Evolutionary conservation across 2,329 filamentous ascomycete genomes (phyloP).

Genomic region (Colletotrichum sp.): DNA sequence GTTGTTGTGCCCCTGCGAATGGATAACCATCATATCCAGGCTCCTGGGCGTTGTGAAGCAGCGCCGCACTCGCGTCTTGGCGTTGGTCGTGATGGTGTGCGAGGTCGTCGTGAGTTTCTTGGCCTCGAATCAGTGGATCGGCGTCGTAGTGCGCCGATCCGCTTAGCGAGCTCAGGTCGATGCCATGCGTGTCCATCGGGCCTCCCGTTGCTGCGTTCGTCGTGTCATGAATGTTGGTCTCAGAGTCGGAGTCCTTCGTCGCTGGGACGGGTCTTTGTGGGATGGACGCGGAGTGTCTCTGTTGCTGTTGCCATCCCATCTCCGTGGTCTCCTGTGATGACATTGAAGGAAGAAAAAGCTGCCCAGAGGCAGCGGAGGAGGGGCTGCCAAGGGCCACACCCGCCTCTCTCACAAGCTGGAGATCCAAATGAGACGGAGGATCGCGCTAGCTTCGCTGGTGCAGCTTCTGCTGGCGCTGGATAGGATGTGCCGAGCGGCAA

Average conservation of each 20-base stretch:
- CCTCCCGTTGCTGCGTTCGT: not conserved
- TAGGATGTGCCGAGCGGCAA: not conserved
- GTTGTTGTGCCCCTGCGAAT: not conserved
- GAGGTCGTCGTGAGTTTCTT: not conserved
- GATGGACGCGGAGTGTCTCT: not conserved
- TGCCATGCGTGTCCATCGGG: constrained; percentile 15
- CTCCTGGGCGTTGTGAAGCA: constrained; percentile 8
- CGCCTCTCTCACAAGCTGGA: not conserved
- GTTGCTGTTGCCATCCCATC: not conserved
- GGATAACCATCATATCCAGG: not conserved
- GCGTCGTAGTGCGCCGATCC: constrained; percentile 9
- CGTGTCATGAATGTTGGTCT: not conserved
- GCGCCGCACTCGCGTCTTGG: constrained; percentile 1
- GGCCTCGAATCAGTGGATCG: not conserved
- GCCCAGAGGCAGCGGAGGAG: not conserved
- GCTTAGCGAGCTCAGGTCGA: constrained; percentile 15
- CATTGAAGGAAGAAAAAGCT: not conserved
- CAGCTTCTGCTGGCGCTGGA: not conserved
- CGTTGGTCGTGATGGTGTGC: not conserved
- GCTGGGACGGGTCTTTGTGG: not conserved
- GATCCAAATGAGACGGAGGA: not conserved
- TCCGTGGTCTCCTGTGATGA: not conserved
- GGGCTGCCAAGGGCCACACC: not conserved
- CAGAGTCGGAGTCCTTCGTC: not conserved
- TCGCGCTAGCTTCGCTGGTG: not conserved